Evolutionary conservation across 2,329 filamentous ascomycete species (phyloP).

Genomic region (Cryphonectria japonica): DNA sequence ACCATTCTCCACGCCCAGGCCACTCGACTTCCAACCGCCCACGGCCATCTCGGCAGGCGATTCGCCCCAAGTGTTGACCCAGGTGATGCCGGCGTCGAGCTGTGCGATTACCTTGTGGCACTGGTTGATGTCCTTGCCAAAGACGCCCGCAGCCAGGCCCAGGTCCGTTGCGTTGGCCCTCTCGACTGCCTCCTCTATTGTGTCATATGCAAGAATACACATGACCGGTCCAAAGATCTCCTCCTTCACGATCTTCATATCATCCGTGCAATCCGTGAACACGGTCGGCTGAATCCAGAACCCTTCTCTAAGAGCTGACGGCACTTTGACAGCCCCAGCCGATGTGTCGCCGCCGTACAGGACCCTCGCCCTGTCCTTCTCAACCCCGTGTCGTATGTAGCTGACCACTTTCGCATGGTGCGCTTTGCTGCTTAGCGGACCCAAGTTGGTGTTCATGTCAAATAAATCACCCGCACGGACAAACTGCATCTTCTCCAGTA

Average conservation of each 20-base stretch:
- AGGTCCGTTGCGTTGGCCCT: constrained; percentile 78
- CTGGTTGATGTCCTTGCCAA: constrained; percentile 73
- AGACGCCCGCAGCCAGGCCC: constrained; percentile 83
- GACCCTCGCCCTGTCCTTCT: constrained; percentile 73
- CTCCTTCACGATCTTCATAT: constrained; percentile 78
- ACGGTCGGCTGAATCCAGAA: constrained; percentile 85
- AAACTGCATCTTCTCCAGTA: constrained; percentile 71
- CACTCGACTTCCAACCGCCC: constrained; percentile 90
- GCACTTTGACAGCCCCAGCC: constrained; percentile 50
- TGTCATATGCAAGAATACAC: constrained; percentile 75
- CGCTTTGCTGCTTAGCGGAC: constrained; percentile 74
- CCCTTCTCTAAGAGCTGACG: constrained; percentile 59
- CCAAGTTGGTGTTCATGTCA: constrained; percentile 77
- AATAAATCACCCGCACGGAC: constrained; percentile 75
- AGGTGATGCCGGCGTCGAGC: constrained; percentile 84
- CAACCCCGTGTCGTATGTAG: constrained; percentile 77
- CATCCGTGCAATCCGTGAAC: constrained; percentile 83
- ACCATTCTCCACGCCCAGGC: constrained; percentile 86
- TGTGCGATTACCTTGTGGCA: constrained; percentile 73
- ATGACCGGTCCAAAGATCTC: constrained; percentile 92
- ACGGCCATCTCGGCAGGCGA: constrained; percentile 90
- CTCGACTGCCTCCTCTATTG: constrained; percentile 68
- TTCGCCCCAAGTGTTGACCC: constrained; percentile 95
- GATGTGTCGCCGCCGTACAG: constrained; percentile 71
- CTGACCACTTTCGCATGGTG: constrained; percentile 78